These are phyloP conservation scores for Amanita jacksonii DNA, from an alignment of 768 basidiomycete species.

Conservation along the genomic window DNA sequence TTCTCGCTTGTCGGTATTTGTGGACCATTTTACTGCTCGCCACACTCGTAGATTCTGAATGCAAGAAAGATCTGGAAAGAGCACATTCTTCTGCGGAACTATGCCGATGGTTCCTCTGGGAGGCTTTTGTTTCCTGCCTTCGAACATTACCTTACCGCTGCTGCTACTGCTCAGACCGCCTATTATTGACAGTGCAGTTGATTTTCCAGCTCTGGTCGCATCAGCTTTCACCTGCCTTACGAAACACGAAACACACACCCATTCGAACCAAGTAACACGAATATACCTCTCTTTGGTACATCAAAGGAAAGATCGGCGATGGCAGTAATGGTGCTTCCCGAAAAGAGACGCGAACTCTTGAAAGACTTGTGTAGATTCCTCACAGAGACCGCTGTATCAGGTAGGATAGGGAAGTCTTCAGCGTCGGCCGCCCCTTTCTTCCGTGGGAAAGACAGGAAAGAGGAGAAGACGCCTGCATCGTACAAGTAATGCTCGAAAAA, in stretches of 20 bases:
- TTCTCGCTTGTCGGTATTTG: slow-evolving; percentile 33
- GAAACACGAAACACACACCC: slow-evolving; percentile 29
- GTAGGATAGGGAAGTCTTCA: slow-evolving; percentile 17
- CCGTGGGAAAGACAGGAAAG: slow-evolving; percentile 16
- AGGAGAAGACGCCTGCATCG: slow-evolving; percentile 37
- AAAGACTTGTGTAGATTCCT: slow-evolving; percentile 53
- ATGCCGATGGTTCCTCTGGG: slow-evolving; percentile 63
- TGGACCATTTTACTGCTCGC: slow-evolving; percentile 61
- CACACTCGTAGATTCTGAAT: slow-evolving; percentile 65
- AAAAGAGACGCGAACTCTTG: slow-evolving; percentile 35
- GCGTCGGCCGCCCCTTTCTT: slow-evolving; percentile 8
- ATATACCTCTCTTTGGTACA: slow-evolving; percentile 67
- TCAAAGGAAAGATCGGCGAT: slow-evolving; percentile 57
- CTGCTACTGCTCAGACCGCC: slow-evolving; percentile 52
- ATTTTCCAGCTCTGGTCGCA: slow-evolving; percentile 59
- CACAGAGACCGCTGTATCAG: slow-evolving; percentile 50
- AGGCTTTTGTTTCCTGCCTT: slow-evolving; percentile 42
- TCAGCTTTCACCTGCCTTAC: not conserved
- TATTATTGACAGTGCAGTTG: slow-evolving; percentile 59
- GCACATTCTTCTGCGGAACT: slow-evolving; percentile 77
- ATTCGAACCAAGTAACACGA: slow-evolving; percentile 66
- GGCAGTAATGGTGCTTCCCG: slow-evolving; percentile 46
- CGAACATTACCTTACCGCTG: slow-evolving; percentile 46
- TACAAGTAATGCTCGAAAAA: slow-evolving; percentile 53
- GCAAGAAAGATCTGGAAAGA: slow-evolving; percentile 69